These are phyloP conservation scores for Leccinum disarticulatum DNA, from an alignment of 768 basidiomycete genomes.

Conservation along the genomic window DNA sequence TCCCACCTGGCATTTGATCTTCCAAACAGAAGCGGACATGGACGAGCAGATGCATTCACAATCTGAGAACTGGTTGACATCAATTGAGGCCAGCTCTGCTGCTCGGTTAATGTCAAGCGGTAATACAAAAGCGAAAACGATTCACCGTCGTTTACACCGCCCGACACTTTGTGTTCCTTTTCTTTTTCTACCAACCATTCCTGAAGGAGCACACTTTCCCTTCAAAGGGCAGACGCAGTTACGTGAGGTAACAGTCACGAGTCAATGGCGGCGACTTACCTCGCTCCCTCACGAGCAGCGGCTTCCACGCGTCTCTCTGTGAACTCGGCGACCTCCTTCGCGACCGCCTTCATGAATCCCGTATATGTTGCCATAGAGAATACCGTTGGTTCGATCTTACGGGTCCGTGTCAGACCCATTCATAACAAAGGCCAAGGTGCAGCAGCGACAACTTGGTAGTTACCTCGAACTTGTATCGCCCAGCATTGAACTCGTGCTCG, in stretches of 20 bases:
- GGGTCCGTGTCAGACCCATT: constrained; percentile 5
- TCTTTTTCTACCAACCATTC: constrained; percentile 43
- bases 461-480: constrained; percentile 53
- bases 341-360: constrained; percentile 40
- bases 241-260: not conserved
- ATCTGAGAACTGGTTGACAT: constrained; percentile 4
- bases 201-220: constrained; percentile 42
- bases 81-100: not conserved
- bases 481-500: constrained; percentile 51
- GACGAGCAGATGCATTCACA: constrained; percentile 29
- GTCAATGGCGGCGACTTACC: constrained; percentile 25
- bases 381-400: constrained; percentile 46
- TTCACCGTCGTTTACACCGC: constrained; percentile 4
- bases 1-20: constrained; percentile 45
- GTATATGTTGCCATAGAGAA: constrained; percentile 57
- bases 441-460: not conserved
- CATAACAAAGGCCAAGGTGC: not conserved
- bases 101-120: not conserved
- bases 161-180: not conserved
- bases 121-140: not conserved
- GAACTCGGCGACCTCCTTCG: constrained; percentile 43
- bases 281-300: constrained; percentile 39
- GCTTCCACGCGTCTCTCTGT: constrained; percentile 39
- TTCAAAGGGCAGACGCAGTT: constrained; percentile 12
- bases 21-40: constrained; percentile 50